These are phyloP conservation scores for Blepharisma undulans DNA, from an alignment of 169 alveolate species.

Conservation along the genomic window DNA sequence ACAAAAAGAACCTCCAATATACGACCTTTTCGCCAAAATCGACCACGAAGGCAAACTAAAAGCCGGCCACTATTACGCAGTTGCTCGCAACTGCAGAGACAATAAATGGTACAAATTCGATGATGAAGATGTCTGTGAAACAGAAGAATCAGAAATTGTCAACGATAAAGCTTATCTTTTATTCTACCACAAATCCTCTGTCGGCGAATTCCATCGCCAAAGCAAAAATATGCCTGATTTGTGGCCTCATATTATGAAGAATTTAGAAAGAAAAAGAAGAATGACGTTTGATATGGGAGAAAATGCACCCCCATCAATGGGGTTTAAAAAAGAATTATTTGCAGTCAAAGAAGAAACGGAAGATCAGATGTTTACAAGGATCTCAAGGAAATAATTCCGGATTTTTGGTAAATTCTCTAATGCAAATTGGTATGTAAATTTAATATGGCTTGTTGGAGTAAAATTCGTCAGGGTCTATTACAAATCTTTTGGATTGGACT, in stretches of 20 bases:
- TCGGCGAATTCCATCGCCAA: not conserved
- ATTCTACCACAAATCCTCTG: conserved; percentile 48
- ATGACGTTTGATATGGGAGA: not conserved
- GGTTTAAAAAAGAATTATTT: not conserved
- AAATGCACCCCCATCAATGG: not conserved
- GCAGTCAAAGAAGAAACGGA: not conserved
- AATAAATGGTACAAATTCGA: conserved; percentile 79
- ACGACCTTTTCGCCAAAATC: conserved; percentile 69
- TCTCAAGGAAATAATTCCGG: not conserved
- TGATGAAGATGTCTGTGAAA: conserved; percentile 56
- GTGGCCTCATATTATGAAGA: conserved; percentile 15
- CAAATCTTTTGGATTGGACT: not conserved
- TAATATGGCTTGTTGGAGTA: not conserved
- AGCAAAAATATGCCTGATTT: not conserved
- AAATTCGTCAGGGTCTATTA: not conserved
- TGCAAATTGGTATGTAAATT: not conserved
- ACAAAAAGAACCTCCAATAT: conserved; percentile 38
- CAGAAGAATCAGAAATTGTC: conserved; percentile 15
- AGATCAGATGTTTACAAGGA: not conserved
- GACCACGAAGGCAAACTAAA: conserved; percentile 66
- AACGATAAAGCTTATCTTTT: conserved; percentile 49
- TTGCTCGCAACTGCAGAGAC: conserved; percentile 56
- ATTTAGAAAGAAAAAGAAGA: not conserved
- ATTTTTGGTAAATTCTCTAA: not conserved
- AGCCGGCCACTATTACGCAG: conserved; percentile 75